phyloP scores from a whole-genome alignment of 495 filamentous ascomycete species.

The Aspergillus campestris region DNA sequence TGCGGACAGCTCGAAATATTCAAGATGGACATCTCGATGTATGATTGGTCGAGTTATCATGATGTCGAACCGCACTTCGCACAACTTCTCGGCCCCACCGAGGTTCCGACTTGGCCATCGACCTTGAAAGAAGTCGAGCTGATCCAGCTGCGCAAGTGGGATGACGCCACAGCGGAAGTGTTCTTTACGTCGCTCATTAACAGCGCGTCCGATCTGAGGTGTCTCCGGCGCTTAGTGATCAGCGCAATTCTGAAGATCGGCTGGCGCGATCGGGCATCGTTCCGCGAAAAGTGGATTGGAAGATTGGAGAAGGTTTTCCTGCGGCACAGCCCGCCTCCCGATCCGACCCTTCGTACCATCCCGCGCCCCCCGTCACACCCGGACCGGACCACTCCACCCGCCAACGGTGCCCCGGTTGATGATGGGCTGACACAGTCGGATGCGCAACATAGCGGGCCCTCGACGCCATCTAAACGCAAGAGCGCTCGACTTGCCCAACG shows the following conservation, averaged over 20 bases:
- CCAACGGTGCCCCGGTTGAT: background rate
- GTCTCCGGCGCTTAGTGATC: slow-evolving; percentile 58
- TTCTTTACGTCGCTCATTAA: slow-evolving; percentile 72
- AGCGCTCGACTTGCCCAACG: slow-evolving; percentile 32
- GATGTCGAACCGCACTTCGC: slow-evolving; percentile 67
- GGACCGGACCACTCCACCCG: background rate
- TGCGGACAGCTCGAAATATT: slow-evolving; percentile 64
- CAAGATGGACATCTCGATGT: slow-evolving; percentile 64
- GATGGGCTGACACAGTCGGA: slow-evolving; percentile 3
- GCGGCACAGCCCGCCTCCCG: slow-evolving; percentile 44
- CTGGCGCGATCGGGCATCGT: slow-evolving; percentile 68
- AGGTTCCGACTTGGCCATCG: slow-evolving; percentile 68
- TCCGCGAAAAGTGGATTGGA: slow-evolving; percentile 64
- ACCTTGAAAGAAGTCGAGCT: slow-evolving; percentile 63
- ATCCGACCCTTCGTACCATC: slow-evolving; percentile 22
- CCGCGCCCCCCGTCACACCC: slow-evolving; percentile 6
- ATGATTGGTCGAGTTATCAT: slow-evolving; percentile 46
- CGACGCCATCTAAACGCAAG: slow-evolving; percentile 29
- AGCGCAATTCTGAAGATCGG: slow-evolving; percentile 64
- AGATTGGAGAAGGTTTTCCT: slow-evolving; percentile 58
- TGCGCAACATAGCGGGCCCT: slow-evolving; percentile 8
- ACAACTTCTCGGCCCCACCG: slow-evolving; percentile 45
- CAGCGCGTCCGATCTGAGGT: slow-evolving; percentile 50
- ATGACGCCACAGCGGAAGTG: slow-evolving; percentile 50
- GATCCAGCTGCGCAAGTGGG: slow-evolving; percentile 64